Base-by-base conservation (phyloP, 805 yeast species). In the Scheffersomyces coipomensis region DNA sequence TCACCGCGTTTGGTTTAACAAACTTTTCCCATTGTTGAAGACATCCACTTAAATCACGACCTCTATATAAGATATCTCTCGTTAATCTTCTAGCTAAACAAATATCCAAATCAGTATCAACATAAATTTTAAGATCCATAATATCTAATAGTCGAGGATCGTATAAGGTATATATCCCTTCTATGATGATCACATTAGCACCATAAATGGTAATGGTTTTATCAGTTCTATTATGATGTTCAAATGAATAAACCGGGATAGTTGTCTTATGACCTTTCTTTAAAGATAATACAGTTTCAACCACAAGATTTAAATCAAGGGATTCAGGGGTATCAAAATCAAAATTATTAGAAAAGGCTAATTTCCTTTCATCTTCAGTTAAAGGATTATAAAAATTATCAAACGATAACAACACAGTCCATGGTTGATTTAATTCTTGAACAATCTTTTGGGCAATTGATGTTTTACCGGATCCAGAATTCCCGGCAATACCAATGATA, bases 261-360 rank as follows among this genome's bases (percentile, higher is more conserved):
- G 55, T 59, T 0, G 69, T 65, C 44, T 66, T 67, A 40, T 56
- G 58, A 5, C 98, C 98, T 17, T 73, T 75, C 55, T 86, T 87
- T 56, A 93, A 65, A 13, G 79, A 72, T 39, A 64, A 61, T 29
- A 93, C 78, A 38, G 85, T 80, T 35, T 78, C 73, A 37, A 75
- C 77, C 22, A 89, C 70, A 30, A 82, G 56, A 47, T 89, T 95
- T 49, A 88, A 61, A 57, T 93, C 98, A 21, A 89, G 62, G 0
- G 96, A 83, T n/a, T 73, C 75, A 0, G 98, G 98, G 13, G 76
- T 72, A 62, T 93, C 99, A 53, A 93, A 87, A 59, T 93, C 97
- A 55, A 73, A 86, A 46, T 88, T 78, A 48, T 83, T 76, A 6
- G 64, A 55, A 56, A 83, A 85, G 0, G 97, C 98, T 37, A 49